phyloP scores from a whole-genome alignment of 176 grass and related monocot genomes.

The Elaeis guineensis region DNA sequence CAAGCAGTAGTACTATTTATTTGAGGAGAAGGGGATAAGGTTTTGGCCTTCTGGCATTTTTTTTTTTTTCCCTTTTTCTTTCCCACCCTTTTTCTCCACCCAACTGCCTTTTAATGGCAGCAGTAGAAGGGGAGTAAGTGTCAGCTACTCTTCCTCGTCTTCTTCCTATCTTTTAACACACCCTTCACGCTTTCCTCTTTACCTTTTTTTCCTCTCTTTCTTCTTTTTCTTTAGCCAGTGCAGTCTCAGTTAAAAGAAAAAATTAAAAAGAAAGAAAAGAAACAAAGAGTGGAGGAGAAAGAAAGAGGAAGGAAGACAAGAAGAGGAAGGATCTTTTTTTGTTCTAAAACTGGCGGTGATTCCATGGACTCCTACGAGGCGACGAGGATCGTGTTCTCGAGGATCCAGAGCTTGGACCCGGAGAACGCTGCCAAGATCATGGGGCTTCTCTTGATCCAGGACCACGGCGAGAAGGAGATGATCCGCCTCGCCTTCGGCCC shows the following conservation, averaged over 20 bases:
- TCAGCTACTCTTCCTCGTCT: background rate
- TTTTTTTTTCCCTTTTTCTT: conserved; percentile 3
- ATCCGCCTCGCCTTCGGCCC: conserved; percentile 91
- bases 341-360: background rate
- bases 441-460: conserved; percentile 80
- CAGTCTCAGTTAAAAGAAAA: background rate
- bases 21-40: background rate
- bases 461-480: conserved; percentile 96
- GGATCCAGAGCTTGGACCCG: conserved; percentile 84
- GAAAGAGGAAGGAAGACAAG: background rate
- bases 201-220: conserved; percentile 1
- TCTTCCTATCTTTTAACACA: conserved; percentile 1
- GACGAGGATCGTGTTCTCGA: conserved; percentile 90
- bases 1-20: too few species aligned
- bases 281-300: background rate
- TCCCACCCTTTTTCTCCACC: too few species aligned
- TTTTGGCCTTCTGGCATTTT: background rate
- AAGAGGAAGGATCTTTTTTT: background rate
- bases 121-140: background rate
- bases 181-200: background rate
- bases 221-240: background rate
- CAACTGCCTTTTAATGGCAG: conserved; percentile 14
- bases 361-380: conserved; percentile 97
- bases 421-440: conserved; percentile 94
- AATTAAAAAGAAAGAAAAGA: background rate